phyloP scores from a whole-genome alignment of 306 rosid genomes.

The Prunus mongolica region DNA sequence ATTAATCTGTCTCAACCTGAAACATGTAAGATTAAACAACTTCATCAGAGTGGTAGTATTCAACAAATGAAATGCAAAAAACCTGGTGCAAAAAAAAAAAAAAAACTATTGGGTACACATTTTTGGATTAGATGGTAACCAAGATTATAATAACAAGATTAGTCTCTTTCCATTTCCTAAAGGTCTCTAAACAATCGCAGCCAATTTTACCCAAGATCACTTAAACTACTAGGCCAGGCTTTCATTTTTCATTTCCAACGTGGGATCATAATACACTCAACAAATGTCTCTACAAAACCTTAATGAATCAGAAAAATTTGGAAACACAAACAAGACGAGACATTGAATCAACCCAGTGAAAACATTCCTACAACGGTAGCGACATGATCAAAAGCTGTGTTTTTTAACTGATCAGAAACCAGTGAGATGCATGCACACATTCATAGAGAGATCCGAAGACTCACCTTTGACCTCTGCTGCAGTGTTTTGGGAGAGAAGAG shows the following conservation, averaged over 20 bases:
- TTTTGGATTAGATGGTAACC: background rate
- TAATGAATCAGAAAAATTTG: background rate
- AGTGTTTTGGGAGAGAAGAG: conserved; percentile 1
- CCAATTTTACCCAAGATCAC: background rate
- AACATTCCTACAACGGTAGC: background rate
- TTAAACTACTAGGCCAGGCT: too few species aligned
- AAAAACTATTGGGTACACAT: background rate
- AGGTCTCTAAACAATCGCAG: background rate
- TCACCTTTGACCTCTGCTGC: conserved; percentile 18
- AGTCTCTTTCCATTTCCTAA: background rate
- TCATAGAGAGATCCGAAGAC: conserved; percentile 7
- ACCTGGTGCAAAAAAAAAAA: background rate
- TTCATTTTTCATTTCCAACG: too few species aligned
- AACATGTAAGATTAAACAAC: background rate
- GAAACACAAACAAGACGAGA: background rate
- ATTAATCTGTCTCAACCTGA: background rate
- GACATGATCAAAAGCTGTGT: background rate
- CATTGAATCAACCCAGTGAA: conserved; percentile 9
- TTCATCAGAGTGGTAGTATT: background rate
- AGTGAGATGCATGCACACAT: background rate
- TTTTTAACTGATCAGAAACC: background rate
- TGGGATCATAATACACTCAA: background rate
- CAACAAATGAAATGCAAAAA: background rate
- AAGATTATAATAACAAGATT: background rate
- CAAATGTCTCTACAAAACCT: background rate